phyloP scores from a whole-genome alignment of 108 stramenopile species.

The Schizochytrium sp. region DNA sequence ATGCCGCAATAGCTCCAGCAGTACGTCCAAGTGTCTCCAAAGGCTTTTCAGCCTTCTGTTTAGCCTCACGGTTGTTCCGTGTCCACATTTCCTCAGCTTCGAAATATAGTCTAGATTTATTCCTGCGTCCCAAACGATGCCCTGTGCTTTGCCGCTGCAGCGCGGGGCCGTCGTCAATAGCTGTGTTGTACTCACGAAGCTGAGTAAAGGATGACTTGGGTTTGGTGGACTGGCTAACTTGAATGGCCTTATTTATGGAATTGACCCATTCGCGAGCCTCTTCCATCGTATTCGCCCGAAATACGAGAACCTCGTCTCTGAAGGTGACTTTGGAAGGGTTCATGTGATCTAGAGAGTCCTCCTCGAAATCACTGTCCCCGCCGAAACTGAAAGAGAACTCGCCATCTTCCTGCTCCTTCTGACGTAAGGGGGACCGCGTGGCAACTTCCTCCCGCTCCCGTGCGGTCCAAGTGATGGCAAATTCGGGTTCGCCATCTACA shows the following conservation, averaged over 20 bases:
- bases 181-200: constrained; percentile 55
- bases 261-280: constrained; percentile 48
- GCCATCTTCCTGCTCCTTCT: constrained; percentile 2
- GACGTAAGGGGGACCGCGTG: constrained; percentile 5
- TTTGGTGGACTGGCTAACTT: constrained; percentile 23
- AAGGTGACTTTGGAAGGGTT: not conserved
- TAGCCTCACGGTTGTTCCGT: constrained; percentile 1
- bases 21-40: constrained; percentile 8
- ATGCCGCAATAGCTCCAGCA: constrained; percentile 21
- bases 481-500: constrained; percentile 26
- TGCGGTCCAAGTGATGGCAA: constrained; percentile 36
- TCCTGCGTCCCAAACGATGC: constrained; percentile 2
- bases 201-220: not conserved
- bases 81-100: not conserved
- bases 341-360: not conserved
- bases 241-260: constrained; percentile 46
- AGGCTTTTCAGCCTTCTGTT: not conserved
- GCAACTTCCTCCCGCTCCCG: not conserved
- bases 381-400: constrained; percentile 53
- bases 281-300: constrained; percentile 1
- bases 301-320: constrained; percentile 46
- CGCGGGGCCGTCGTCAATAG: not conserved
- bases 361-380: not conserved
- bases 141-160: not conserved
- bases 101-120: not conserved